Evolutionary conservation across 1,284 basidiomycete genomes (phyloP), one percentile per base, ranked within the genome.

Genomic region (Sanghuangporus sanghuang): DNA sequence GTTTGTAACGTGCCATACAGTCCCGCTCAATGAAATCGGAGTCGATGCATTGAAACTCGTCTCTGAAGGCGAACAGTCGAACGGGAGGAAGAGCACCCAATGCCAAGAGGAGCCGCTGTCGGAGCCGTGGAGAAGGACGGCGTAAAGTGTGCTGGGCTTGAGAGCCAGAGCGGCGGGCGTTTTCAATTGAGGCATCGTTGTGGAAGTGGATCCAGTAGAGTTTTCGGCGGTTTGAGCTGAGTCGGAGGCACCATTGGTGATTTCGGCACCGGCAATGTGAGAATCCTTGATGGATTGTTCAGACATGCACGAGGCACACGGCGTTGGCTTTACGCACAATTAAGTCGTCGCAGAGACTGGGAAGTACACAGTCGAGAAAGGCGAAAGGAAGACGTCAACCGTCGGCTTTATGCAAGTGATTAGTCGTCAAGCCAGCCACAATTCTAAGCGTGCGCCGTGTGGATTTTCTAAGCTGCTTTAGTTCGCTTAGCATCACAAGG

Each of bases 41-140:
- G 27, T 32, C 27, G 27, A 32, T 32, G 27, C 27, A 32, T 32
- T 32, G 27, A 32, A 32, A 32, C 4, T 3, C 36, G 57, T n/a
- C 3, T 49, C 44, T 1, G 21, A 16, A 14, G 3, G 21, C 2
- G 6, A 27, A 14, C 27, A 11, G 23, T 38, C 42, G 42, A 18
- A 36, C 5, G 60, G 52, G 6, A 61, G 49, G 60, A 61, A 61
- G 36, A 61, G 36, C 3, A 52, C 60, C 16, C 53, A 61, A 18
- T 44, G 27, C 52, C 50, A 61, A 23, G 50, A 46, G 8, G 36
- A 16, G 55, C 18, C 39, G 27, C 21, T 21, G 32, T 54, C 21
- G 53, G 5, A 18, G 3, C 60, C 35, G 16, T 61, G 23, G 12
- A 61, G 53, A 9, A 61, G 52, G 12, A 55, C 39, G 21, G 44